These are phyloP conservation scores for Escovopsis weberi DNA, from an alignment of 2,329 filamentous ascomycete species.

Conservation along the genomic window DNA sequence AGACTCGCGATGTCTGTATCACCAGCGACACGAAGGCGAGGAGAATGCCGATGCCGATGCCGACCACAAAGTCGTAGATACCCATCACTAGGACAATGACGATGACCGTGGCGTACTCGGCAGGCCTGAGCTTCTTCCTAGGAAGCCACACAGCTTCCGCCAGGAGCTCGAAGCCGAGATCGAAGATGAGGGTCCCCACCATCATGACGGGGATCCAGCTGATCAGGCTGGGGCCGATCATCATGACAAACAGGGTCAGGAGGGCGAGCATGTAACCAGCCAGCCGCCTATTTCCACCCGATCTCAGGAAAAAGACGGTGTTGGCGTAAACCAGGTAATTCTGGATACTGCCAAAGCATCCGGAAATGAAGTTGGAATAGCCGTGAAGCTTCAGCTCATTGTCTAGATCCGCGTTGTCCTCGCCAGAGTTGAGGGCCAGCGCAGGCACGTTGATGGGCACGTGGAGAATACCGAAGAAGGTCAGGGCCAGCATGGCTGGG, in stretches of 20 bases:
- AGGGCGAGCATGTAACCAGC: conserved; percentile 75
- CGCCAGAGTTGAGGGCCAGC: conserved; percentile 74
- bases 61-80: conserved; percentile 88
- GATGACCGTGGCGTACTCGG: conserved; percentile 83
- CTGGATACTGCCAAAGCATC: conserved; percentile 73
- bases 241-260: conserved; percentile 67
- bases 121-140: conserved; percentile 69
- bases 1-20: conserved; percentile 78
- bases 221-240: conserved; percentile 75
- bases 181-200: conserved; percentile 87
- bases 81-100: conserved; percentile 93
- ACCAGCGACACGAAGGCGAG: conserved; percentile 85
- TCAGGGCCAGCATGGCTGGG: conserved; percentile 90
- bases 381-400: conserved; percentile 86
- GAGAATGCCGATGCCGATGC: conserved; percentile 82
- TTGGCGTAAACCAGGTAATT: conserved; percentile 98
- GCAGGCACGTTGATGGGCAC: conserved; percentile 97
- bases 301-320: conserved; percentile 89
- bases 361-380: conserved; percentile 82
- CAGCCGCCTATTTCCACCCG: conserved; percentile 73
- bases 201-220: conserved; percentile 95
- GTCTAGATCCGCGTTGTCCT: conserved; percentile 85
- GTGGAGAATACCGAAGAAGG: conserved; percentile 93
- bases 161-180: conserved; percentile 84
- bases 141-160: conserved; percentile 80